Evolutionary conservation across 78 protist genomes (phyloP).

Genomic region (Anaeramoeba flamelloides): DNA sequence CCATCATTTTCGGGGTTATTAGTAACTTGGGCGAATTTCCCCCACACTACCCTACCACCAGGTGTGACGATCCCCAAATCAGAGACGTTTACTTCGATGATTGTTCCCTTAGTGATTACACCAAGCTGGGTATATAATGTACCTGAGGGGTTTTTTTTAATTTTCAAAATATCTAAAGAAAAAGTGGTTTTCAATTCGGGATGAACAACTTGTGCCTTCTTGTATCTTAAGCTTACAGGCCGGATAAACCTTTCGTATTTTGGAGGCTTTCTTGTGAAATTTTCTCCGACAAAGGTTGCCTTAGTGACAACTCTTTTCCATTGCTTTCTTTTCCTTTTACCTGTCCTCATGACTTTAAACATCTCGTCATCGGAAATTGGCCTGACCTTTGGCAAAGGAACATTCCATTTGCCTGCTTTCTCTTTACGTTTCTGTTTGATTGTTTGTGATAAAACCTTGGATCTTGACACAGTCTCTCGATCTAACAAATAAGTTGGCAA

Average conservation of each 20-base stretch:
- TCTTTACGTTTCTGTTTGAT: constrained; percentile 95
- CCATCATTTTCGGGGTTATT: constrained; percentile 99
- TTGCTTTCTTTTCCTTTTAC: constrained; percentile 76
- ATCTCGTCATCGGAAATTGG: constrained; percentile 81
- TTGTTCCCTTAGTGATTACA: constrained; percentile 96
- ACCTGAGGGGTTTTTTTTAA: constrained; percentile 80
- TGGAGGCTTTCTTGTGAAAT: constrained; percentile 95
- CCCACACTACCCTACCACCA: constrained; percentile 97
- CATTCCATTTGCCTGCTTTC: constrained; percentile 96
- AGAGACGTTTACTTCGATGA: constrained; percentile 87
- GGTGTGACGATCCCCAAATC: constrained; percentile 96
- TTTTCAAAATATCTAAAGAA: constrained; percentile 79
- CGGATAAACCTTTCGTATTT: constrained; percentile 94
- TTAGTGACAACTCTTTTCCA: constrained; percentile 98
- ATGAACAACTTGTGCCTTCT: constrained; percentile 92
- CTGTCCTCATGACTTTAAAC: constrained; percentile 76
- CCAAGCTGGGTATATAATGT: constrained; percentile 83
- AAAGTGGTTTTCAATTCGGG: constrained; percentile 95
- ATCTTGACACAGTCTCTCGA: constrained; percentile 68
- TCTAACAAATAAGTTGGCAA: constrained; percentile 93
- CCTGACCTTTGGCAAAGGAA: constrained; percentile 92
- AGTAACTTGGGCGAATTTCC: constrained; percentile 90
- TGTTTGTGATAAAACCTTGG: constrained; percentile 70
- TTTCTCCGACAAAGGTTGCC: constrained; percentile 88
- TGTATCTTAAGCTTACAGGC: constrained; percentile 80